Evolutionary conservation across 2,329 filamentous ascomycete genomes (phyloP).

Genomic region (Endocalyx cinctus): DNA sequence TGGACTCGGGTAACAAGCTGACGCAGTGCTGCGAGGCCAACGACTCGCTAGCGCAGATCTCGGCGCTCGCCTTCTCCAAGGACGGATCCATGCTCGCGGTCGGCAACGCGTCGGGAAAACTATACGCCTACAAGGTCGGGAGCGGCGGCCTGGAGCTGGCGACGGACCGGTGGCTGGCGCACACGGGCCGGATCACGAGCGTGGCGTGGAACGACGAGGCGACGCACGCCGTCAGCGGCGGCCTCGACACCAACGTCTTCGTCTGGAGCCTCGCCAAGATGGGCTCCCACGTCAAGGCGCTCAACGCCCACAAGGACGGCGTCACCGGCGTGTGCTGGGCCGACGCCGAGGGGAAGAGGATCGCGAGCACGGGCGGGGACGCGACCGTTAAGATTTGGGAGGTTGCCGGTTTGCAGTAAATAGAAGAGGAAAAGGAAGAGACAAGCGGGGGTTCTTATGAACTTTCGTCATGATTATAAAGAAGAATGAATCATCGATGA

Average conservation of each 20-base stretch:
- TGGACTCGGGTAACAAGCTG: conserved; percentile 52
- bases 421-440: not conserved
- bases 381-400: conserved; percentile 88
- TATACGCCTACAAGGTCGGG: conserved; percentile 77
- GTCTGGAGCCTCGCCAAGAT: conserved; percentile 86
- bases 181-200: conserved; percentile 53
- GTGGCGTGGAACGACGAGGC: conserved; percentile 74
- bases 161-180: conserved; percentile 67
- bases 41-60: conserved; percentile 67
- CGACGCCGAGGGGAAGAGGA: conserved; percentile 50
- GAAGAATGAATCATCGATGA: too few species aligned
- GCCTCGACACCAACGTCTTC: conserved; percentile 85
- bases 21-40: conserved; percentile 53
- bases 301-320: conserved; percentile 93
- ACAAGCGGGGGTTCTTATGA: too few species aligned
- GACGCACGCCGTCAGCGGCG: conserved; percentile 77
- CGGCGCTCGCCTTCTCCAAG: conserved; percentile 76
- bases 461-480: too few species aligned
- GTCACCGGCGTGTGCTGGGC: conserved; percentile 86
- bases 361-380: conserved; percentile 81
- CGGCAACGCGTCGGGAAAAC: conserved; percentile 81
- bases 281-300: conserved; percentile 75
- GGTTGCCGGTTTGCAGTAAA: conserved; percentile 51
- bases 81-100: conserved; percentile 74
- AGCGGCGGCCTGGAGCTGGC: conserved; percentile 58